A percentile compares a stretch with the other conserved stretches of the same genome.
phyloP scores from a whole-genome alignment of 768 basidiomycete species.

The Tephrocybe sp. region DNA sequence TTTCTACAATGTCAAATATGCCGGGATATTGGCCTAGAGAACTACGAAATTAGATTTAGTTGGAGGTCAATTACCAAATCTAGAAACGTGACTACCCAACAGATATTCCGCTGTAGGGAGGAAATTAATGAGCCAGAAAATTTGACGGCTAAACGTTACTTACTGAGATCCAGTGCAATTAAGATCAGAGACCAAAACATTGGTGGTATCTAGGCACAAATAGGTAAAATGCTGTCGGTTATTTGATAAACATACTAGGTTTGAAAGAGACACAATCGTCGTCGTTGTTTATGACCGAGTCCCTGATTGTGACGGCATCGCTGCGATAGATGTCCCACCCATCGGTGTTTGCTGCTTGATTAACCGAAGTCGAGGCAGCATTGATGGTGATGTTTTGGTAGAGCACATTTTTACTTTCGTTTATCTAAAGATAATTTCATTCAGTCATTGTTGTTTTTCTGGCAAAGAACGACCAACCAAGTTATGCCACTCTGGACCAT shows the following conservation, averaged over 20 bases:
- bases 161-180: constrained; percentile 62
- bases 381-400: constrained; percentile 48
- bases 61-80: neutral
- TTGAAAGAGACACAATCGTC: constrained; percentile 66
- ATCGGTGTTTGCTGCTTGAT: constrained; percentile 51
- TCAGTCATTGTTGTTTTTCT: neutral
- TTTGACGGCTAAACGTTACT: constrained; percentile 15
- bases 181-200: constrained; percentile 55
- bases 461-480: constrained; percentile 29
- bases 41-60: constrained; percentile 27
- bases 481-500: constrained; percentile 55
- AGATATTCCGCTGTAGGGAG: constrained; percentile 47
- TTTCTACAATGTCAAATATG: constrained; percentile 59
- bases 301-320: constrained; percentile 44
- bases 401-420: constrained; percentile 45
- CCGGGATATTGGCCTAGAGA: constrained; percentile 58
- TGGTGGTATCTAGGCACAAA: constrained; percentile 41
- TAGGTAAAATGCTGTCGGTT: neutral
- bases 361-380: constrained; percentile 43
- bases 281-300: constrained; percentile 53
- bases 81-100: constrained; percentile 31
- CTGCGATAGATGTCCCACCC: constrained; percentile 68
- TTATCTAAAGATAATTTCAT: constrained; percentile 31
- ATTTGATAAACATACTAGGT: constrained; percentile 34
- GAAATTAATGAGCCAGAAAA: neutral